Base-by-base conservation (phyloP, 768 basidiomycete species). In the Glaciozyma martinii region DNA sequence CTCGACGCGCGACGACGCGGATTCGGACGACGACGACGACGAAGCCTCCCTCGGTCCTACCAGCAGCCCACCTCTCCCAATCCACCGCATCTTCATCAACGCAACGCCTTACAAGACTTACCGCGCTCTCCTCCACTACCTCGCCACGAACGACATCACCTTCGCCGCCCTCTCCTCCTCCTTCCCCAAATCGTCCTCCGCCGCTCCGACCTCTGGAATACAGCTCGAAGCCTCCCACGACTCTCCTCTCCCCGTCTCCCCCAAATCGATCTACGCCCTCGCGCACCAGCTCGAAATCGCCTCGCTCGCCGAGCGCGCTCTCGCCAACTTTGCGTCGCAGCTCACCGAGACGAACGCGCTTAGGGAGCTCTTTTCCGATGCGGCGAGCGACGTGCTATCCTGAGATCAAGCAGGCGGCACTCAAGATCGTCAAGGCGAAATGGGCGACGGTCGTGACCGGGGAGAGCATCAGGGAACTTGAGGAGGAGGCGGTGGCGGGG, bases 101-200 rank as follows among this genome's bases (percentile, higher is more conserved):
- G 56, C 58, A 15, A 53, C 65, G 19, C 2, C 60, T 19, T 61
- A 33, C 32, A n/a, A 55, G 8, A 66, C 65, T 5, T 66, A 66
- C 60, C 23, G 32, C 30, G 49, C 56, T 18, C 56, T 61, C 30
- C 60, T 66, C 21, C 10, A 57, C 47, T 66, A 56, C 47, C 56
- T 66, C 47, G 23, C 43, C 16, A 44, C 55, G 0, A 19, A 50
- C 25, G 30, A 32, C 60, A 61, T 66, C 42, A 2, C 37, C 40
- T 66, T 61, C 43, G 60, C 65, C 2, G 56, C 60, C 5, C 60
- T 66, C 50, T 27, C 33, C 33, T 33, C 33, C 33, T 33, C 33
- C 33, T 10, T 33, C 33, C 33, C 33, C 33, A 33, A 33, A 57
- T 55, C 5, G 21, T 23, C 46, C 60, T 61, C 30, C 8, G 21